These are phyloP conservation scores for Ophiocordyceps polyrhachis-furcata DNA, from an alignment of 2,329 filamentous ascomycete genomes.

Conservation along the genomic window DNA sequence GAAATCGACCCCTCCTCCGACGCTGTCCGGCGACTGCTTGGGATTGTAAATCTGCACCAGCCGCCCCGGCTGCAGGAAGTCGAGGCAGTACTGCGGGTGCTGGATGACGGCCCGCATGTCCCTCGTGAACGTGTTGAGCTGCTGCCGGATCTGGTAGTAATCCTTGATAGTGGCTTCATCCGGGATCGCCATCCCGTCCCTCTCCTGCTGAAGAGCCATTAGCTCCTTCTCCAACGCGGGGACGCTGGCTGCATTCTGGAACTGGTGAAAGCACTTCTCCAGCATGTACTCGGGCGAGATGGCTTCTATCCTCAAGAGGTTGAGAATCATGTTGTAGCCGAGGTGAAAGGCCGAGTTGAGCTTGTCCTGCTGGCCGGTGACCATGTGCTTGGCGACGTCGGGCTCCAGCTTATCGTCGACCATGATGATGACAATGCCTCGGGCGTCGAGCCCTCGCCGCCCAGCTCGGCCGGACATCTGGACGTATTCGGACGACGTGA, in stretches of 20 bases:
- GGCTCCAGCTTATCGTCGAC: conserved; percentile 93
- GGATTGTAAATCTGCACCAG: conserved; percentile 70
- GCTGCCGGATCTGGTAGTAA: conserved; percentile 78
- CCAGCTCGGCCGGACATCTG: conserved; percentile 98
- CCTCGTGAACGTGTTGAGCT: conserved; percentile 63
- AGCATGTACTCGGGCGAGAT: conserved; percentile 98
- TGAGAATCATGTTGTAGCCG: conserved; percentile 98
- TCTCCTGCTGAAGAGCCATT: conserved; percentile 56
- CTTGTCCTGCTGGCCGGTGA: conserved; percentile 89
- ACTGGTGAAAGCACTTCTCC: conserved; percentile 96
- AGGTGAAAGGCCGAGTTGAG: conserved; percentile 96
- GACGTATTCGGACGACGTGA: conserved; percentile 91
- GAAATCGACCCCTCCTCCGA: conserved; percentile 41
- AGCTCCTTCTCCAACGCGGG: conserved; percentile 70
- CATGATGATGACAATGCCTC: conserved; percentile 99
- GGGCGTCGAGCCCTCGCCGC: conserved; percentile 89
- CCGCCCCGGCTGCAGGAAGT: conserved; percentile 75
- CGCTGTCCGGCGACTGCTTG: conserved; percentile 22
- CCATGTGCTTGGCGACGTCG: conserved; percentile 80
- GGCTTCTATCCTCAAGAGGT: conserved; percentile 92
- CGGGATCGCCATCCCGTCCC: conserved; percentile 54
- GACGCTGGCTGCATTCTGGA: conserved; percentile 85
- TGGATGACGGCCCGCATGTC: conserved; percentile 88
- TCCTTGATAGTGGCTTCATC: conserved; percentile 84
- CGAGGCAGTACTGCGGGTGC: conserved; percentile 69